phyloP scores from a whole-genome alignment of 2,329 filamentous ascomycete species.

The Fusarium globosum region DNA sequence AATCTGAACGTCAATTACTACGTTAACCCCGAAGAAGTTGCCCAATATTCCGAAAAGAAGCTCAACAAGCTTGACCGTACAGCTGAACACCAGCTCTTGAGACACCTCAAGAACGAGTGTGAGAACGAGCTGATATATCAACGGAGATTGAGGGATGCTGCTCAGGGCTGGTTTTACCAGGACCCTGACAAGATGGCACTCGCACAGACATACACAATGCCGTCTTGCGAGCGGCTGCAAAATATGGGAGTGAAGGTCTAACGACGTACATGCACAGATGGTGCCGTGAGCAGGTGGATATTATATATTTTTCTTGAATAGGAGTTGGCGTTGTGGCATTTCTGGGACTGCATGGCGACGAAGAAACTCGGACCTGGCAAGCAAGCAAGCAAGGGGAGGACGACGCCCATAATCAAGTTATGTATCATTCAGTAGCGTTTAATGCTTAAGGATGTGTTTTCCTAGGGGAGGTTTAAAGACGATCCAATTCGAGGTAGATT shows the following conservation, averaged over 20 bases:
- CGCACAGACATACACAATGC: slow-evolving; percentile 67
- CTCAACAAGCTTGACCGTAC: slow-evolving; percentile 79
- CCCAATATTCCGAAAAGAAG: slow-evolving; percentile 74
- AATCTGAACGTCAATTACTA: slow-evolving; percentile 84
- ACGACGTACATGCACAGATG: slow-evolving; percentile 1
- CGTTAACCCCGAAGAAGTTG: slow-evolving; percentile 82
- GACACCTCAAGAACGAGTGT: slow-evolving; percentile 75
- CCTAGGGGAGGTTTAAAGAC: neutral
- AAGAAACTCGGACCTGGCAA: slow-evolving; percentile 20
- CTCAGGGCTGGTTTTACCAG: slow-evolving; percentile 87
- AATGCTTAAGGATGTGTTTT: slow-evolving; percentile 19
- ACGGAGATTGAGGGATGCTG: slow-evolving; percentile 77
- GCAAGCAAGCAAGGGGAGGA: slow-evolving; percentile 19
- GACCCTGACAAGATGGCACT: slow-evolving; percentile 82
- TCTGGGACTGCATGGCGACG: slow-evolving; percentile 42
- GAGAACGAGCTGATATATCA: slow-evolving; percentile 76
- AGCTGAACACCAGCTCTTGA: slow-evolving; percentile 80
- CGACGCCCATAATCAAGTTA: slow-evolving; percentile 34
- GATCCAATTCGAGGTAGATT: neutral
- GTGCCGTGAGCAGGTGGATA: slow-evolving; percentile 3
- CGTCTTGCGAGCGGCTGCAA: slow-evolving; percentile 64
- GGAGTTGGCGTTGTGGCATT: slow-evolving; percentile 48
- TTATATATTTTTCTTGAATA: slow-evolving; percentile 39
- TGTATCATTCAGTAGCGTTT: slow-evolving; percentile 29
- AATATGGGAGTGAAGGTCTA: slow-evolving; percentile 51